Conservation (phyloP, 352 stramenopile species). For the Phytophthora cactorum region DNA sequence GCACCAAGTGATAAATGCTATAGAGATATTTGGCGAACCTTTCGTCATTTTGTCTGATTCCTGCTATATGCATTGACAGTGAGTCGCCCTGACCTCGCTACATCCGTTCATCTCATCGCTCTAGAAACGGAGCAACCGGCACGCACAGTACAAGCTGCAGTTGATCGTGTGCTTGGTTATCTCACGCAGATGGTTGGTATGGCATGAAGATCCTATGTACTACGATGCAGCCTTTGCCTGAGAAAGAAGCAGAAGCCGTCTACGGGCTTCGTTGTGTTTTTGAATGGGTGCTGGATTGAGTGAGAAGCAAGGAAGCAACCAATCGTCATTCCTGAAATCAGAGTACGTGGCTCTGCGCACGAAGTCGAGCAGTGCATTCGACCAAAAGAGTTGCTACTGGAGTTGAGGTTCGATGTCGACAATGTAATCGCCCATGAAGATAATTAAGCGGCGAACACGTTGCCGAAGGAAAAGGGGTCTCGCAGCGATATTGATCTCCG, state of each 20-base stretch:
- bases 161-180: constrained; percentile 4
- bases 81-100: constrained; percentile 7
- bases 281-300: constrained; percentile 9
- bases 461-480: constrained; percentile 14
- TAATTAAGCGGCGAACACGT: constrained; percentile 20
- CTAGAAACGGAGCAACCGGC: constrained; percentile 19
- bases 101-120: constrained; percentile 9
- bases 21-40: not conserved
- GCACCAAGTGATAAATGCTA: not conserved
- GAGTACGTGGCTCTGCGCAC: constrained; percentile 21
- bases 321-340: constrained; percentile 20
- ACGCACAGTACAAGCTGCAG: not conserved
- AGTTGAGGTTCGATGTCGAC: not conserved
- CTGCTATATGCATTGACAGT: constrained; percentile 12
- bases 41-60: constrained; percentile 3
- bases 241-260: constrained; percentile 3
- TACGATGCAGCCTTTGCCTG: constrained; percentile 22
- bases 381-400: constrained; percentile 5
- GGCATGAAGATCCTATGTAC: constrained; percentile 10
- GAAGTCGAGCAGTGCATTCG: constrained; percentile 22
- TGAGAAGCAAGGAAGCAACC: constrained; percentile 26
- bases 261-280: constrained; percentile 2
- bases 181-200: constrained; percentile 1
- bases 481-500: not conserved
- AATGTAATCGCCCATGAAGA: constrained; percentile 11